Evolutionary conservation across 1,139 yeast species (phyloP), one percentile per base, ranked within the genome.

Genomic region (Yamadazyma membranifaciens): DNA sequence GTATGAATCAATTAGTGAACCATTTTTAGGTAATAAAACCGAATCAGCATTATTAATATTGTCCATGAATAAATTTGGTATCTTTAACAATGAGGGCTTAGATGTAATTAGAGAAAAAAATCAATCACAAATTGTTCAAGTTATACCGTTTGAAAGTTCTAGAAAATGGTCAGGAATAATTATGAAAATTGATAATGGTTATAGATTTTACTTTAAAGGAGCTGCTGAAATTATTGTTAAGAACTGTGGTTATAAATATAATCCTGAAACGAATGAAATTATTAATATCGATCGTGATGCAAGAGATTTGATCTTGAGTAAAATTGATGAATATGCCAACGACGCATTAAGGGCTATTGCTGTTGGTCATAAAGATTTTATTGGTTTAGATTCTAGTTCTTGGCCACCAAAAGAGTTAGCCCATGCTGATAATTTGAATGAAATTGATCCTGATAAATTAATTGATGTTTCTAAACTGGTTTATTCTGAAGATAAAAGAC

Each of bases 161-260:
- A 77, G 95, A 55, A 92, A 92, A 69, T 92, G 95, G 89, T 87
- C 95, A 56, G 96, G 95, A 39, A 65, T 89, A 12, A 83, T 89
- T 4, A 73, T 83, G 44, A 71, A 72, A 46, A 62, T 59, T 31
- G 68, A 62, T 4, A 59, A 68, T 30, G 78, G 77, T 2, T 84
- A 63, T 61, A 75, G 94, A 45, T 67, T 89, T 40, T 83, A 78
- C 46, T 70, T 87, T 46, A 92, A 92, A 66, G 98, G 99, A 47
- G 98, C 98, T 1, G 92, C 97, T 0, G 99, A 92, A 64, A 79
- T 91, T 45, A 74, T 92, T 13, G 74, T 87, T 51, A 73, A 73
- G 39, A 69, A 75, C 48, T 86, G 96, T 60, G 73, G 73, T 46
- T 46, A 59, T 57, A 51, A 66, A 55, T 46, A 48, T 31, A 46